Percentiles rank a stretch among this genome's conserved stretches.
These are phyloP conservation scores for Yamagishiella unicocca DNA, from an alignment of 139 green algal species.

Conservation along the genomic window DNA sequence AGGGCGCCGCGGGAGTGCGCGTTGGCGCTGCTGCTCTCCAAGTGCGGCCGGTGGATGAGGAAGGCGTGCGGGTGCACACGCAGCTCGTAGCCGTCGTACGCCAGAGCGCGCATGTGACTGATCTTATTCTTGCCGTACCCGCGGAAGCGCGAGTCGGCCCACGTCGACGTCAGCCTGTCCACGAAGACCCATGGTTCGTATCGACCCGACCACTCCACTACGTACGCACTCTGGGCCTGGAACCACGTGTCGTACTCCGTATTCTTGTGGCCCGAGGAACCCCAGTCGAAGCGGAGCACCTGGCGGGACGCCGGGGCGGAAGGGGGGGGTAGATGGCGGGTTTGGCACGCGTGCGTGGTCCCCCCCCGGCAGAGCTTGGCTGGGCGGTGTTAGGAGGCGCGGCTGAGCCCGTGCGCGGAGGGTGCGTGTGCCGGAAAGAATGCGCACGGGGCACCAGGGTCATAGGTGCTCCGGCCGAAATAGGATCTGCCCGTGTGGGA, in stretches of 20 bases:
- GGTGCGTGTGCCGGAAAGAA: no score
- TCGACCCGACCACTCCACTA: conserved; percentile 27
- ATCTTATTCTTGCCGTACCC: conserved; percentile 65
- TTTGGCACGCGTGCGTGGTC: no score
- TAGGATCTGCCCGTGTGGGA: no score
- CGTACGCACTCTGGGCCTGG: conserved; percentile 15
- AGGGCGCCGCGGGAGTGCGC: not conserved
- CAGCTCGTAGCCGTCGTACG: conserved; percentile 46
- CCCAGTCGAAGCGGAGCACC: conserved; percentile 24
- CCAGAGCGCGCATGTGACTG: conserved; percentile 43
- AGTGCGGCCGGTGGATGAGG: conserved; percentile 27
- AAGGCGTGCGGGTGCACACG: not conserved
- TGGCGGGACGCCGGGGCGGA: not conserved
- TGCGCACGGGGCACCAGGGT: no score
- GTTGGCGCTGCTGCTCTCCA: not conserved
- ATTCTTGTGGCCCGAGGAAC: conserved; percentile 45
- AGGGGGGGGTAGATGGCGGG: no score
- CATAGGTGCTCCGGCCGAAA: no score
- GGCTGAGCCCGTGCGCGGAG: no score
- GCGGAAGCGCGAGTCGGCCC: conserved; percentile 56
- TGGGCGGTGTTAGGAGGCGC: no score
- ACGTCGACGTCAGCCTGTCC: conserved; percentile 37
- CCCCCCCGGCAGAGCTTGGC: no score
- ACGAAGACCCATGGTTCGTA: conserved; percentile 57
- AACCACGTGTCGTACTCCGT: conserved; percentile 54